Conservation (phyloP, 2,329 filamentous ascomycete species). For the Aspergillus transmontanensis region DNA sequence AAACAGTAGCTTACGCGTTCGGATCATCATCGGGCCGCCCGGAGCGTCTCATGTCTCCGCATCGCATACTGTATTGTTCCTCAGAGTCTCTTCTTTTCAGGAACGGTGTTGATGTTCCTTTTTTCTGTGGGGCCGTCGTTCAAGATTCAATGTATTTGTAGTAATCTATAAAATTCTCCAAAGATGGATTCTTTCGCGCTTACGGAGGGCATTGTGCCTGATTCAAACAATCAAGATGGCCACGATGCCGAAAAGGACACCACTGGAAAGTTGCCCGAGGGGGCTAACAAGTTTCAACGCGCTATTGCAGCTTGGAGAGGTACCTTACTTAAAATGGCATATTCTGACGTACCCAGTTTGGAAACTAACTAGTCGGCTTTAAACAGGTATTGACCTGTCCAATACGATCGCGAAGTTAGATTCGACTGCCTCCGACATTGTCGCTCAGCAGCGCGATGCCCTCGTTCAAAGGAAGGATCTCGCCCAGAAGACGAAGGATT, state of each 20-base stretch:
- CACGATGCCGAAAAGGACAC: slow-evolving; percentile 27
- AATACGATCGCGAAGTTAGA: slow-evolving; percentile 83
- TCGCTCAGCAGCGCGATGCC: slow-evolving; percentile 90
- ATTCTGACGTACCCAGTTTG: background rate
- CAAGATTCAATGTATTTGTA: slow-evolving; percentile 11
- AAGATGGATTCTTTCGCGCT: slow-evolving; percentile 49
- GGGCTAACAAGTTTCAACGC: slow-evolving; percentile 91
- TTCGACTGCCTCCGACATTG: slow-evolving; percentile 91
- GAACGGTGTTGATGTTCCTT: slow-evolving; percentile 16
- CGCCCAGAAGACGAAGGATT: slow-evolving; percentile 99
- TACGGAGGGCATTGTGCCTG: slow-evolving; percentile 42
- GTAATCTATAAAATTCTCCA: slow-evolving; percentile 1
- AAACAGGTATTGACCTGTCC: slow-evolving; percentile 79
- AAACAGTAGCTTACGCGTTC: slow-evolving; percentile 21
- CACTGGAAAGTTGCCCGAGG: slow-evolving; percentile 48
- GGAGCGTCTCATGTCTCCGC: slow-evolving; percentile 33
- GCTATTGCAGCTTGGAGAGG: slow-evolving; percentile 96
- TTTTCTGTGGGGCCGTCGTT: slow-evolving; percentile 27
- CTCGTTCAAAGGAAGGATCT: slow-evolving; percentile 94
- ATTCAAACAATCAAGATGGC: slow-evolving; percentile 30
- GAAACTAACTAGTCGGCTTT: slow-evolving; percentile 7
- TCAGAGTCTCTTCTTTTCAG: background rate
- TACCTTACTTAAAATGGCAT: slow-evolving; percentile 47
- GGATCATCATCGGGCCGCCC: slow-evolving; percentile 37
- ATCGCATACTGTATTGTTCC: slow-evolving; percentile 19